Base-by-base conservation (phyloP, 2,329 filamentous ascomycete genomes). In the Catunica adiposa region DNA sequence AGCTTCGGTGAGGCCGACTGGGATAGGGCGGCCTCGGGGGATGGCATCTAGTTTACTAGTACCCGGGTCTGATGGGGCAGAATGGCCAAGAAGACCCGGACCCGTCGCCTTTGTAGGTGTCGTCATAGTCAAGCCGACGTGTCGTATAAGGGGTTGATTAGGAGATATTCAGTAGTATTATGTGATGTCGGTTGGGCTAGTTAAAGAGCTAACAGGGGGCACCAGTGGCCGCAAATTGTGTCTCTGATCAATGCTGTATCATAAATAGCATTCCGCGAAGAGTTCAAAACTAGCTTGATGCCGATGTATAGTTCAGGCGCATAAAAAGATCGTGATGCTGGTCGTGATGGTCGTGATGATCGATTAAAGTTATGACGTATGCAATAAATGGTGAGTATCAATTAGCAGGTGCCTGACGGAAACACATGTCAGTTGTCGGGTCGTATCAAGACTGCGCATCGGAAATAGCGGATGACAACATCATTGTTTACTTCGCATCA, bases 1-100 rank as follows among this genome's bases (percentile, higher is more conserved):
- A 53, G 92, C 92, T 77, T 98, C 92, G 71, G 90, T 92, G 62
- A 97, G 77, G 59, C 83, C 82, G 37, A 97, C 89, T 47, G 92
- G 88, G 57, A 80, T 73, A 31, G 72, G 69, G 37, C 73, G 70
- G 59, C 66, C 68, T n/a, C 58, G 58, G 14, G 58, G 56, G 42
- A 54, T 47, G 8, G 59, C 52, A n/a, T 56, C 53, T 25, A 38
- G 48, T 47, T 48, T 54, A 37, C 29, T 15, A 17, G 51, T 23
- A 1, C 17, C 25, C 5, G 56, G 25, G 15, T 22, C 50, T n/a
- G 31, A 3, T 29, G 29, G 29, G 17, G 17, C 15, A 23, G n/a
- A 38, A 9, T 38, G 29, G 50, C 31, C 17, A 20, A 17, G 31
- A 31, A 38, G 50, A 31, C 34, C 9, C 9, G 14, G 31, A 5